phyloP scores from a whole-genome alignment of 2,329 filamentous ascomycete species.

The Madurella mycetomatis region DNA sequence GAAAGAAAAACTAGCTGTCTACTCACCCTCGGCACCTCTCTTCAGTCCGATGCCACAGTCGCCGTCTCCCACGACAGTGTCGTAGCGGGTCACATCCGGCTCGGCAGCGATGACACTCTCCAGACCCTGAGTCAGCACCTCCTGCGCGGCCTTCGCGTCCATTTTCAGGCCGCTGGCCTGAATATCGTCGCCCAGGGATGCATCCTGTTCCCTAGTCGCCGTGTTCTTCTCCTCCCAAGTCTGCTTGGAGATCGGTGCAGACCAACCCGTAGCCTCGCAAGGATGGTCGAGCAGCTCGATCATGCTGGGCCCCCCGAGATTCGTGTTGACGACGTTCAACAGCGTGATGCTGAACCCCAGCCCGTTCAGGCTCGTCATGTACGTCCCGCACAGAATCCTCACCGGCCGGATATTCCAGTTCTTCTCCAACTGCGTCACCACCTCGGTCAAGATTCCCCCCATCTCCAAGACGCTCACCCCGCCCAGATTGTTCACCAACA shows the following conservation, averaged over 20 bases:
- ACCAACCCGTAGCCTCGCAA: conserved; percentile 66
- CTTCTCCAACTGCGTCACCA: conserved; percentile 56
- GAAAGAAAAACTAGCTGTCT: not conserved
- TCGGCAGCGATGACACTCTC: conserved; percentile 61
- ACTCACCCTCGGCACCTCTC: conserved; percentile 71
- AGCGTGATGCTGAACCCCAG: conserved; percentile 70
- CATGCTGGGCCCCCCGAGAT: conserved; percentile 57
- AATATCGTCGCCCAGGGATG: conserved; percentile 29
- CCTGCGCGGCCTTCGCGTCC: conserved; percentile 47
- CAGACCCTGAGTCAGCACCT: conserved; percentile 53
- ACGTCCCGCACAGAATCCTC: conserved; percentile 64
- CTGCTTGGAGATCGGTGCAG: conserved; percentile 55
- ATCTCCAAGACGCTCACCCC: conserved; percentile 69
- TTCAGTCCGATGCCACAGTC: conserved; percentile 86
- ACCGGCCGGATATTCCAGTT: conserved; percentile 58
- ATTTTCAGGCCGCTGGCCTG: conserved; percentile 48
- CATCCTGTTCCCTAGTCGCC: conserved; percentile 41
- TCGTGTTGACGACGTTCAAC: conserved; percentile 58
- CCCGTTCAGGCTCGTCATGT: conserved; percentile 75
- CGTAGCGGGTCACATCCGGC: conserved; percentile 66
- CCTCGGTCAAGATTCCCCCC: conserved; percentile 66
- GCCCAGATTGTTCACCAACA: conserved; percentile 72
- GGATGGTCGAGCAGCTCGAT: conserved; percentile 67
- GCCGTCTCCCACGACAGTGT: conserved; percentile 83
- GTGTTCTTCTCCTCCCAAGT: conserved; percentile 59